Conservation (phyloP, 2,329 filamentous ascomycete species). For the Aureobasidium mangrovei region DNA sequence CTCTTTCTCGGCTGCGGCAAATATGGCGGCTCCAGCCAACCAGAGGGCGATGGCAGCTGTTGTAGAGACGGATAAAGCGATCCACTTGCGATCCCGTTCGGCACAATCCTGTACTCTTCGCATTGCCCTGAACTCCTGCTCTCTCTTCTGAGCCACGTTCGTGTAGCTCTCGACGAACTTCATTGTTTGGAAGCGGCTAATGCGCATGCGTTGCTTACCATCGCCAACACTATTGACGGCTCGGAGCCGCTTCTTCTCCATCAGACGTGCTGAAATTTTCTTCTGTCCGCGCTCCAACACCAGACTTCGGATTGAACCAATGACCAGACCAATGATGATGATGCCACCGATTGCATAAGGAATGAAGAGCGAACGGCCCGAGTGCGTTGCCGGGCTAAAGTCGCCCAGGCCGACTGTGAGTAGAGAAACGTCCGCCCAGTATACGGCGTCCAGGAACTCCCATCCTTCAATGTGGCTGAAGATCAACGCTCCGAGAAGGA, state of each 20-base stretch:
- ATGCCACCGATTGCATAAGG: slow-evolving; percentile 49
- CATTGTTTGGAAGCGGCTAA: slow-evolving; percentile 33
- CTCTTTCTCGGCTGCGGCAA: slow-evolving; percentile 38
- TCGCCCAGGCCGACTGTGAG: slow-evolving; percentile 48
- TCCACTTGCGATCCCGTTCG: slow-evolving; percentile 34
- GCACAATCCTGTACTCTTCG: slow-evolving; percentile 36
- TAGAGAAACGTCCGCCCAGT: slow-evolving; percentile 48
- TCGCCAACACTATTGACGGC: slow-evolving; percentile 33
- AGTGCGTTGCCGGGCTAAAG: slow-evolving; percentile 38
- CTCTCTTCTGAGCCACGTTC: slow-evolving; percentile 30
- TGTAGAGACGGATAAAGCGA: slow-evolving; percentile 31
- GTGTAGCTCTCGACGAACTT: slow-evolving; percentile 36
- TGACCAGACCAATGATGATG: slow-evolving; percentile 46
- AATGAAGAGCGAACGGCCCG: slow-evolving; percentile 44
- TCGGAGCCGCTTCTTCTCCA: slow-evolving; percentile 39
- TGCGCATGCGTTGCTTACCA: slow-evolving; percentile 33
- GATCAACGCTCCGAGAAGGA: slow-evolving; percentile 39
- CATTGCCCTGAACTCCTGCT: slow-evolving; percentile 44
- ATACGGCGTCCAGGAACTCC: slow-evolving; percentile 46
- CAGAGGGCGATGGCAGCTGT: slow-evolving; percentile 35
- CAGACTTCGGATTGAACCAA: slow-evolving; percentile 44
- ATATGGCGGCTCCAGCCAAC: slow-evolving; percentile 43
- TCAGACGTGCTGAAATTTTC: slow-evolving; percentile 42
- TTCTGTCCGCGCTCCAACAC: slow-evolving; percentile 43
- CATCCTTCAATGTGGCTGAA: slow-evolving; percentile 44